phyloP scores from a whole-genome alignment of 2,329 filamentous ascomycete species.

The Curvularia hawaiiensis region DNA sequence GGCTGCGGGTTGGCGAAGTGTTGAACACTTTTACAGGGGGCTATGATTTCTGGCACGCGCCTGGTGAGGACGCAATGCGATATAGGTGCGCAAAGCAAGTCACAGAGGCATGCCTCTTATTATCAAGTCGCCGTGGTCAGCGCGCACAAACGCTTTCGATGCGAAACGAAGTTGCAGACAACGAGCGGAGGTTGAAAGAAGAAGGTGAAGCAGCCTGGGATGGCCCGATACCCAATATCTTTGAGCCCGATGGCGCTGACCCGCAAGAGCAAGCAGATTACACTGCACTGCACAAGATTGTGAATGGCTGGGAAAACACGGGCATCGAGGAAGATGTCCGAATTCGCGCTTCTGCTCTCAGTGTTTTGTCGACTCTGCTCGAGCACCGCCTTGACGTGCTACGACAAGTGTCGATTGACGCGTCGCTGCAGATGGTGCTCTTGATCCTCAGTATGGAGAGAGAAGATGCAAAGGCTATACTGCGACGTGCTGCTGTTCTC shows the following conservation, averaged over 20 bases:
- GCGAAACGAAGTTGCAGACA: slow-evolving; percentile 59
- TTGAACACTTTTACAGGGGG: slow-evolving; percentile 32
- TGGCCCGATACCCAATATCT: slow-evolving; percentile 52
- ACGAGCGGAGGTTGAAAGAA: slow-evolving; percentile 54
- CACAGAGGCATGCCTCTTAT: slow-evolving; percentile 63
- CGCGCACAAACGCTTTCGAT: slow-evolving; percentile 64
- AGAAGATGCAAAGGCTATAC: slow-evolving; percentile 64
- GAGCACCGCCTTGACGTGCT: slow-evolving; percentile 58
- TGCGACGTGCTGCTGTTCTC: slow-evolving; percentile 70
- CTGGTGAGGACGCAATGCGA: not conserved
- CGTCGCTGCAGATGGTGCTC: slow-evolving; percentile 66
- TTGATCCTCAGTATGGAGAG: slow-evolving; percentile 67
- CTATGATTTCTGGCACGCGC: slow-evolving; percentile 25
- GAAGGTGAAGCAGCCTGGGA: slow-evolving; percentile 62
- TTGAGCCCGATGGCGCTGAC: slow-evolving; percentile 37
- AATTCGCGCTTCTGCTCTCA: slow-evolving; percentile 71
- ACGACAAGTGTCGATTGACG: slow-evolving; percentile 47
- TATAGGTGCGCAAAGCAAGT: slow-evolving; percentile 42
- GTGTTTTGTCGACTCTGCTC: slow-evolving; percentile 64
- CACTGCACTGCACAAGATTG: slow-evolving; percentile 62
- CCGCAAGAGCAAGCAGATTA: slow-evolving; percentile 46
- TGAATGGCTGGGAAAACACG: slow-evolving; percentile 71
- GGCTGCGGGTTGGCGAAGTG: slow-evolving; percentile 70
- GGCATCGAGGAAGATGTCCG: slow-evolving; percentile 70
- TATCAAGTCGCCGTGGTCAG: slow-evolving; percentile 67